Percentiles rank a stretch among this genome's conserved stretches.
Conservation (phyloP, 352 stramenopile genomes). For the Phytopythium aichiense region DNA sequence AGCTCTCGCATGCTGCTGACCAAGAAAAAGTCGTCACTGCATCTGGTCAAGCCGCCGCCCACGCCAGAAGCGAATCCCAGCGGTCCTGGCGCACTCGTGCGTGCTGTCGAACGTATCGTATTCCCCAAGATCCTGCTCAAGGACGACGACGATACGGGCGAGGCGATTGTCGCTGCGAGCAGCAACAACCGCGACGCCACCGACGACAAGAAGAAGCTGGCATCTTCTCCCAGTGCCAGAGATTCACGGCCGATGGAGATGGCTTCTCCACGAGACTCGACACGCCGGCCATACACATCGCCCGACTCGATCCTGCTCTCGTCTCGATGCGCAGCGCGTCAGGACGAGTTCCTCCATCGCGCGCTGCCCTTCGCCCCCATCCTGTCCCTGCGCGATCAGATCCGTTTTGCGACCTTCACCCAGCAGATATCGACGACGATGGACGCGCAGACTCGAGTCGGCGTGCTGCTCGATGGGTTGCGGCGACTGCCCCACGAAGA, state of each 20-base stretch:
- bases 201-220: not conserved
- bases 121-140: constrained; percentile 48
- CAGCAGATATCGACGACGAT: constrained; percentile 13
- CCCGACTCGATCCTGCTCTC: constrained; percentile 7
- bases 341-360: constrained; percentile 47
- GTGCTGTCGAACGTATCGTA: constrained; percentile 17
- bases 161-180: constrained; percentile 7
- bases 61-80: not conserved
- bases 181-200: constrained; percentile 5
- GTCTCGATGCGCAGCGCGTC: constrained; percentile 29
- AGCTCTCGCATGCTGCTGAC: not conserved
- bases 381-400: constrained; percentile 37
- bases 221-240: not conserved
- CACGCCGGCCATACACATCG: not conserved
- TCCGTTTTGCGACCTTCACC: constrained; percentile 40
- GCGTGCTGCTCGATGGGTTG: constrained; percentile 38
- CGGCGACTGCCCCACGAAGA: constrained; percentile 39
- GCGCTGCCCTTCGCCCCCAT: constrained; percentile 39
- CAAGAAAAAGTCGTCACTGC: constrained; percentile 13
- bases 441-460: constrained; percentile 17
- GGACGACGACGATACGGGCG: constrained; percentile 16
- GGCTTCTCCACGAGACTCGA: not conserved
- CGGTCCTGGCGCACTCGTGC: not conserved
- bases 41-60: constrained; percentile 10
- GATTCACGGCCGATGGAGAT: not conserved